Evolutionary conservation across 2,329 filamentous ascomycete genomes (phyloP).

Genomic region (Teratosphaeria pseudoeucalypti): DNA sequence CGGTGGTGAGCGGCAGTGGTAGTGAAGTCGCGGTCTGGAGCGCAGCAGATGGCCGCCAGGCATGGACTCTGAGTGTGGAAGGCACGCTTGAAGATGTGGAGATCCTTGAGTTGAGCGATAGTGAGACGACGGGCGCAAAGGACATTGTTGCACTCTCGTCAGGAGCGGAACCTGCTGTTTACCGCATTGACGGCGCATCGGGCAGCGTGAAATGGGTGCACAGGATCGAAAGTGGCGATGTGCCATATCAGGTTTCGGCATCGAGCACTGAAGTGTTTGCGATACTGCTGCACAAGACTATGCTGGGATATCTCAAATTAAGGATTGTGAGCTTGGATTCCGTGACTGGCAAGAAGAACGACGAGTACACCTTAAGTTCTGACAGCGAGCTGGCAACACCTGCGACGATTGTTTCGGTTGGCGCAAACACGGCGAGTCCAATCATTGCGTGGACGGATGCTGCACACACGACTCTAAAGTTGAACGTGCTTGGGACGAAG

Average conservation of each 20-base stretch:
- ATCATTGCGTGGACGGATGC: constrained; percentile 67
- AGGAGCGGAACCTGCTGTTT: constrained; percentile 50
- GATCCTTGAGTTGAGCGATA: constrained; percentile 60
- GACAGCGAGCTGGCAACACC: constrained; percentile 60
- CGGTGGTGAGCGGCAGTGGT: constrained; percentile 63
- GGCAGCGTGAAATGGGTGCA: constrained; percentile 73
- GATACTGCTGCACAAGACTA: constrained; percentile 59
- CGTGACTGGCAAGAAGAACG: constrained; percentile 58
- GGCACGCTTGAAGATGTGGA: constrained; percentile 59
- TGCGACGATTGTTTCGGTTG: constrained; percentile 62
- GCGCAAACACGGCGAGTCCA: constrained; percentile 63
- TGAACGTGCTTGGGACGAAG: constrained; percentile 56
- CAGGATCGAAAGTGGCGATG: constrained; percentile 52
- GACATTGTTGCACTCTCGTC: constrained; percentile 61
- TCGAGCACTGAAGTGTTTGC: constrained; percentile 63
- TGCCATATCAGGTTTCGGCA: constrained; percentile 64
- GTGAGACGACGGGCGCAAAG: constrained; percentile 37
- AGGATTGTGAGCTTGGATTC: constrained; percentile 66
- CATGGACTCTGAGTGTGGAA: constrained; percentile 57
- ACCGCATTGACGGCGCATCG: constrained; percentile 60
- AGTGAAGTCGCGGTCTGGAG: constrained; percentile 69
- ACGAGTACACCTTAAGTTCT: constrained; percentile 61
- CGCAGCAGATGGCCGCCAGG: constrained; percentile 65
- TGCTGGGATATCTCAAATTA: constrained; percentile 60
- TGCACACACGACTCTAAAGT: constrained; percentile 50